Base-by-base conservation (phyloP, 495 filamentous ascomycete genomes). In the Xylaria intraflava region DNA sequence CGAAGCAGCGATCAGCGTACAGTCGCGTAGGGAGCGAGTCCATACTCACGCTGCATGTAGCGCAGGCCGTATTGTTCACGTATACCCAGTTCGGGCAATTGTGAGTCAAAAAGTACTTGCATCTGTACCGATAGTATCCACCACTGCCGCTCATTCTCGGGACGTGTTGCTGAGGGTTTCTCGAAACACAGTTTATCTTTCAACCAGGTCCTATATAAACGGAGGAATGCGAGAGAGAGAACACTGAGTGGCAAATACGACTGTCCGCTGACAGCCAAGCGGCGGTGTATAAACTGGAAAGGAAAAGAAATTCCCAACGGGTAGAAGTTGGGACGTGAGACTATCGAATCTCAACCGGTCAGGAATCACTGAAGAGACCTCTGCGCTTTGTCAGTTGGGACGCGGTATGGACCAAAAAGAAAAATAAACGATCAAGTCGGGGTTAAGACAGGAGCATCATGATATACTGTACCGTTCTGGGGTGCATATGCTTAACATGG, bases 61-160 rank as follows among this genome's bases (percentile, higher is more conserved):
- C 71, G 58, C 81, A 84, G 6, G 79, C 68, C 9, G 79, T 71
- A 55, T 76, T 71, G 58, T 84, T 83, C 36, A 81, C 74, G 60
- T 74, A 83, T 24, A 83, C 80, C 81, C 81, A 84, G 55, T 83
- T 77, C 2, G 68, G 71, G 60, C 81, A 84, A 62, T 83, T 73
- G 60, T 80, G 68, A 10, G 73, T 76, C 50, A 73, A 72, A 53
- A 77, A 83, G 67, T 82, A 71, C 62, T 82, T 84, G 77, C 81
- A 84, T 22, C 77, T 72, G 62, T 78, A 83, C 68, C 76, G 80
- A 63, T 81, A 83, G 58, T 72, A 83, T 49, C 81, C 80, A 53
- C 76, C 77, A 58, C 76, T 72, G 38, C 78, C 75, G 56, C 76
- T 78, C 78, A 81, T 83, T 39, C 41, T 76, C 65, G 49, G 7